Percentiles rank a stretch among this genome's conserved stretches.
Evolutionary conservation across 2,329 filamentous ascomycete species (phyloP).

Genomic region (Pseudogymnoascus pannorum): DNA sequence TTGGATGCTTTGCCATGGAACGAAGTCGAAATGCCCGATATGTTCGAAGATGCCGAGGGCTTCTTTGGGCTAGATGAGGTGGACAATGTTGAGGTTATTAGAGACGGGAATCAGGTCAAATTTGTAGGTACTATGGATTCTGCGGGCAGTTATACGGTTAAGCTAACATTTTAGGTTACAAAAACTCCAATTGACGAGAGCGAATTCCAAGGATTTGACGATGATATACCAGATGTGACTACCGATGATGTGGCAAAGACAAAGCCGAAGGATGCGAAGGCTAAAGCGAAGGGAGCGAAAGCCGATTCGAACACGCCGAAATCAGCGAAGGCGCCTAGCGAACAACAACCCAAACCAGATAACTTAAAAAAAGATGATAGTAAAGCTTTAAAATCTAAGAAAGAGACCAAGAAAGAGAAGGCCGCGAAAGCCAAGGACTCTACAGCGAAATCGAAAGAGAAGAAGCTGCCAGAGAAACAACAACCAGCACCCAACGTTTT

Average conservation of each 20-base stretch:
- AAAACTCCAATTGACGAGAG: conserved; percentile 36
- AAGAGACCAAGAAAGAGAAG: conserved; percentile 27
- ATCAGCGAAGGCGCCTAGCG: conserved; percentile 22
- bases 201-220: conserved; percentile 60
- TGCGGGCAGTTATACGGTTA: conserved; percentile 11
- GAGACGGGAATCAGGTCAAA: conserved; percentile 50
- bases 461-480: conserved; percentile 20
- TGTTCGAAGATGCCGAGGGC: conserved; percentile 82
- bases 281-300: conserved; percentile 22
- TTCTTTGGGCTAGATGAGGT: conserved; percentile 91
- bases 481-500: conserved; percentile 23
- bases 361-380: conserved; percentile 20
- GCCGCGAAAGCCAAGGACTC: conserved; percentile 22
- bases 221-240: conserved; percentile 32
- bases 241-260: background rate
- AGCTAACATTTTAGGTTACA: conserved; percentile 16
- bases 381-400: conserved; percentile 19
- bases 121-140: conserved; percentile 39
- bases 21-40: conserved; percentile 60
- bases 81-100: conserved; percentile 80
- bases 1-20: conserved; percentile 49
- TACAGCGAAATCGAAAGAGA: conserved; percentile 26
- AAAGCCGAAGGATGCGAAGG: conserved; percentile 18
- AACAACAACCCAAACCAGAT: conserved; percentile 15
- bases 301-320: background rate